phyloP scores from a whole-genome alignment of 2,329 filamentous ascomycete species.

The Calonectria multiphialidica region DNA sequence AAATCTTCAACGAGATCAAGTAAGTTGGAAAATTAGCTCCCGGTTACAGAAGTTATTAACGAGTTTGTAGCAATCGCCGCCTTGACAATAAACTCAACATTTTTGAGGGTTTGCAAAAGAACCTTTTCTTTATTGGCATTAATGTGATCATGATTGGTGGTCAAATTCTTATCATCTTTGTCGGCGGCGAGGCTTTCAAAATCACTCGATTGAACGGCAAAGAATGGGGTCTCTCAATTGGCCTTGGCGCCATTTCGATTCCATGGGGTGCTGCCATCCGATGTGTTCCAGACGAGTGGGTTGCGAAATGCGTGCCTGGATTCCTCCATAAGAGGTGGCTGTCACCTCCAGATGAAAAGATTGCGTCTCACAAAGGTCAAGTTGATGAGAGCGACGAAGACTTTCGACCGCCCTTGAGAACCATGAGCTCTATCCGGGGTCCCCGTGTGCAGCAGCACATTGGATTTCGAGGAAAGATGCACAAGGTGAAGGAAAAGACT shows the following conservation, averaged over 20 bases:
- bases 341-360: conserved; percentile 30
- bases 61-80: conserved; percentile 63
- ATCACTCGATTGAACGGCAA: conserved; percentile 71
- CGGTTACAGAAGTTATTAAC: conserved; percentile 65
- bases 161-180: conserved; percentile 86
- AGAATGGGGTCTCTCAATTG: conserved; percentile 87
- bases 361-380: conserved; percentile 25
- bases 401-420: conserved; percentile 39
- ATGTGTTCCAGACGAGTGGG: conserved; percentile 75
- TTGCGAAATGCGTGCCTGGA: conserved; percentile 42
- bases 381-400: conserved; percentile 40
- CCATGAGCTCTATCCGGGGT: conserved; percentile 48
- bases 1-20: conserved; percentile 79
- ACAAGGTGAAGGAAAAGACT: conserved; percentile 43
- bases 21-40: conserved; percentile 69
- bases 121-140: conserved; percentile 86
- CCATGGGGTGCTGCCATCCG: conserved; percentile 81
- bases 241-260: conserved; percentile 81
- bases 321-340: conserved; percentile 45
- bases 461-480: conserved; percentile 46
- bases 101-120: conserved; percentile 83
- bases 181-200: conserved; percentile 82
- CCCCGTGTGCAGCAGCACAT: conserved; percentile 46
- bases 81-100: conserved; percentile 92
- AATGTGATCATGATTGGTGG: conserved; percentile 86